Evolutionary conservation across 1,139 yeast species (phyloP).

Genomic region (Yamadazyma sp.): DNA sequence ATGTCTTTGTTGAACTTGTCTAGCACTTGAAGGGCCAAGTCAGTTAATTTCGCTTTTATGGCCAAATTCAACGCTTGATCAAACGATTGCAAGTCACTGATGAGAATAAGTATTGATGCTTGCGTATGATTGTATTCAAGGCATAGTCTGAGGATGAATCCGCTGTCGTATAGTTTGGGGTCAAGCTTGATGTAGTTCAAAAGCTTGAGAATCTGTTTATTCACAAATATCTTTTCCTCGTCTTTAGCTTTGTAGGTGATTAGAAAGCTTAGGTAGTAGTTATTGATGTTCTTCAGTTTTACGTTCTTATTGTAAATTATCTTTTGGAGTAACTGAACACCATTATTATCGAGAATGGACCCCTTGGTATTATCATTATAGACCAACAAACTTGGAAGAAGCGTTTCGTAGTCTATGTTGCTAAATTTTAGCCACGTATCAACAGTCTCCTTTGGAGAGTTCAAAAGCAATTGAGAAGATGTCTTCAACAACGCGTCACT

Average conservation of each 20-base stretch:
- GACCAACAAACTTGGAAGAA: constrained; percentile 74
- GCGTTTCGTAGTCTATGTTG: constrained; percentile 51
- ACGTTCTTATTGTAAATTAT: constrained; percentile 54
- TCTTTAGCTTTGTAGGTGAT: constrained; percentile 50
- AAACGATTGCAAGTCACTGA: constrained; percentile 60
- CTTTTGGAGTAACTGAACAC: constrained; percentile 61
- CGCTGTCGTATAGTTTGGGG: constrained; percentile 52
- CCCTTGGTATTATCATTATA: constrained; percentile 52
- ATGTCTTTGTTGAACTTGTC: constrained; percentile 31
- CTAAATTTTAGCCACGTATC: constrained; percentile 73
- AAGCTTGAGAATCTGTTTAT: constrained; percentile 28
- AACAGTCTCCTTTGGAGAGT: constrained; percentile 68
- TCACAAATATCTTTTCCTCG: constrained; percentile 24
- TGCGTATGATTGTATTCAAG: constrained; percentile 53
- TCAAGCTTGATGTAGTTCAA: constrained; percentile 27
- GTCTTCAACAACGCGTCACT: constrained; percentile 52
- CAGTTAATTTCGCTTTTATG: constrained; percentile 57
- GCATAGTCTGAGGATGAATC: constrained; percentile 75
- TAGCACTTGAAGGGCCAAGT: constrained; percentile 49
- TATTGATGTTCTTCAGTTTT: constrained; percentile 58
- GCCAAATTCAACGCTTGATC: constrained; percentile 85
- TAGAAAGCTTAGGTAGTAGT: constrained; percentile 70
- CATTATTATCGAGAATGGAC: constrained; percentile 52
- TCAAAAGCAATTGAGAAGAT: constrained; percentile 66
- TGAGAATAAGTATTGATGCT: constrained; percentile 70